Conservation (phyloP, 441 rosid species). For the Melastoma candidum region DNA sequence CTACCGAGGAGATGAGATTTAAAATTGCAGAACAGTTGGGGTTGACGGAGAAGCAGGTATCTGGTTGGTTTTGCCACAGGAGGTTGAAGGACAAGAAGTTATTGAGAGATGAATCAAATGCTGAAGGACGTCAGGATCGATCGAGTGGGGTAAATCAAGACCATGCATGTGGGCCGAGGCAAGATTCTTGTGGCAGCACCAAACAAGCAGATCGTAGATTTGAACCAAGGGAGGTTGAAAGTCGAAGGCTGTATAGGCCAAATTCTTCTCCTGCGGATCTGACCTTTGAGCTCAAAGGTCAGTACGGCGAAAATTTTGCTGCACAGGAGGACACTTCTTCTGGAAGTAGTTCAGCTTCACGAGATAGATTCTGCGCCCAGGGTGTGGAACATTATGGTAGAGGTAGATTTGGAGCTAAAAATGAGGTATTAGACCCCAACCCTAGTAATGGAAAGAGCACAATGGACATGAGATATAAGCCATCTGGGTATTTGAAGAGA, state of each 20-base stretch:
- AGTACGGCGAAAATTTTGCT: conserved; percentile 30
- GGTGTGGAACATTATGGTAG: conserved; percentile 28
- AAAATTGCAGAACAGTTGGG: conserved; percentile 56
- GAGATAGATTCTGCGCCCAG: conserved; percentile 37
- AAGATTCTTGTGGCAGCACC: conserved; percentile 92
- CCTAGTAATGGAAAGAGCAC: conserved; percentile 20
- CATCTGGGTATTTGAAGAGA: conserved; percentile 77
- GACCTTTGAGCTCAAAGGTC: conserved; percentile 28
- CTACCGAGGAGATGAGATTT: conserved; percentile 67
- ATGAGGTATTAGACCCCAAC: conserved; percentile 22
- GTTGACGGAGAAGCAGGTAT: conserved; percentile 84
- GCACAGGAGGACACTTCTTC: conserved; percentile 66
- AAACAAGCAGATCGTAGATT: conserved; percentile 52
- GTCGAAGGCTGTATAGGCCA: conserved; percentile 48
- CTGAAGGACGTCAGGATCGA: conserved; percentile 64
- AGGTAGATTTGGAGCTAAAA: conserved; percentile 26
- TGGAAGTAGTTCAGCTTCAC: conserved; percentile 56
- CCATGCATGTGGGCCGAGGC: conserved; percentile 64
- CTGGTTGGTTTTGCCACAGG: conserved; percentile 97
- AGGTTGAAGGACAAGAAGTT: conserved; percentile 76
- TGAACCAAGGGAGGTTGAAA: conserved; percentile 78
- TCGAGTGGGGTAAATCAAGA: conserved; percentile 74
- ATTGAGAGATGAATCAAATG: conserved; percentile 42
- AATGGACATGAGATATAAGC: conserved; percentile 47
- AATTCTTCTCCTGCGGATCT: conserved; percentile 29